Base-by-base conservation (phyloP, 768 basidiomycete species). In the Boletus sp. region DNA sequence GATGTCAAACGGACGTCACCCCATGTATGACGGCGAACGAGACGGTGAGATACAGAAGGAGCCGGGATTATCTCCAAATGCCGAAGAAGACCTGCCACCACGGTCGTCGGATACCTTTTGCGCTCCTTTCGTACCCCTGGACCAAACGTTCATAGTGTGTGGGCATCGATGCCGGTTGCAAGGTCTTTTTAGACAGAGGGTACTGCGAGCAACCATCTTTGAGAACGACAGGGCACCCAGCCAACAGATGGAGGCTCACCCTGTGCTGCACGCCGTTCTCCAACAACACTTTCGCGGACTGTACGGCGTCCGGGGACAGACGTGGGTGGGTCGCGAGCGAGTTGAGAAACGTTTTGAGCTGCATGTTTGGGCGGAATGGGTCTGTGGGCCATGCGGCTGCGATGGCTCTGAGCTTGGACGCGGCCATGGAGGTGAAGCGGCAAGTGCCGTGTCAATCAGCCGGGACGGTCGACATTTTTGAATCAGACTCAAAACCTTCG, bases 31-130 rank as follows among this genome's bases (percentile, higher is more conserved):
- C 25, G 23, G n/a, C 17, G 43, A 13, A 27, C 25, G 25, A 25
- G 25, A 25, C 25, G 3, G 25, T 25, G 25, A 25, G 25, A 25
- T 25, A 39, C 17, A 43, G n/a, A 39, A 29, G 3, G 27, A 53
- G 25, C 5, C 25, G 33, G 13, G 21, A 33, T 30, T 56, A 70
- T 56, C 56, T 61, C 88, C 88, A 90, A 54, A 90, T 77, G 37
- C 82, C 81, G 60, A 92, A 85, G 69, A 92, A 88, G 40, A 87
- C 72, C 68, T 92, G 90, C 90, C 90, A 92, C 85, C 85, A 84
- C 3, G 90, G 88, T 51, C 90, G 75, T 33, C 79, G 79, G 41
- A 90, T 86, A n/a, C 90, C 90, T 63, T 83, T 75, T 11, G 83
- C 79, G 61, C 86, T 88, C 71, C 86, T 88, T 54, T 89, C 83